A percentile compares a stretch with the other conserved stretches of the same genome.
Evolutionary conservation across 2,329 filamentous ascomycete species (phyloP).

Genomic region (Chaetoscypha palmicola): DNA sequence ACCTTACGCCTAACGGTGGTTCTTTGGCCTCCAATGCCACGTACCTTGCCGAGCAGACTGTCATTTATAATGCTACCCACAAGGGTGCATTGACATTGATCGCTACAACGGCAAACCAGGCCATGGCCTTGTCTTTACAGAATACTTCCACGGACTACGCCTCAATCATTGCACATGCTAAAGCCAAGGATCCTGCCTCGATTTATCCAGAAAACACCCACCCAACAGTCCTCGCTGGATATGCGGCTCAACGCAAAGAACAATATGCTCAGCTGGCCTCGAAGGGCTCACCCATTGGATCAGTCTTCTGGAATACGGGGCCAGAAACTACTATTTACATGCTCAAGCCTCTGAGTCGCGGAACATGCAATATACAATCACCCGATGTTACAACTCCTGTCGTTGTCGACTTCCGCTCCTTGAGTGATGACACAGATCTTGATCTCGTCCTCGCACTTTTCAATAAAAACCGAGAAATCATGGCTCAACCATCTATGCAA

Average conservation of each 20-base stretch:
- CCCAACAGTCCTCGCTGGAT: conserved; percentile 11
- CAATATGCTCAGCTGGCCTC: conserved; percentile 21
- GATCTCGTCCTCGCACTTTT: conserved; percentile 21
- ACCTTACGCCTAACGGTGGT: conserved; percentile 8
- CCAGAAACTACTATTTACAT: conserved; percentile 10
- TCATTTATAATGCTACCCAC: conserved; percentile 10
- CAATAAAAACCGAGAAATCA: conserved; percentile 15
- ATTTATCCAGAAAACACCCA: conserved; percentile 9
- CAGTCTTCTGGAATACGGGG: conserved; percentile 14
- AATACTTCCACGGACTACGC: conserved; percentile 7
- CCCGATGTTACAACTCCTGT: conserved; percentile 25
- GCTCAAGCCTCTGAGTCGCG: conserved; percentile 31
- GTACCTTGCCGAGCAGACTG: conserved; percentile 31
- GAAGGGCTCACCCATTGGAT: conserved; percentile 3
- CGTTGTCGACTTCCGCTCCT: conserved; percentile 32
- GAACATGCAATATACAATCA: conserved; percentile 28
- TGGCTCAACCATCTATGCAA: conserved; percentile 30
- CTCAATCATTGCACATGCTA: conserved; percentile 6
- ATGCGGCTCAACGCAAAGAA: conserved; percentile 10
- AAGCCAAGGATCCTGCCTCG: conserved; percentile 8
- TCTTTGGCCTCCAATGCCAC: conserved; percentile 11
- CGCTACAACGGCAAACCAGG: conserved; percentile 23
- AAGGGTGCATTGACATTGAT: conserved; percentile 9
- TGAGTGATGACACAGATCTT: conserved; percentile 33
- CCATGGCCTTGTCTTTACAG: conserved; percentile 7